Percentiles rank a stretch among this genome's conserved stretches.
phyloP scores from a whole-genome alignment of 371 early-diverging fungal genomes.

The Smittium mucronatum region DNA sequence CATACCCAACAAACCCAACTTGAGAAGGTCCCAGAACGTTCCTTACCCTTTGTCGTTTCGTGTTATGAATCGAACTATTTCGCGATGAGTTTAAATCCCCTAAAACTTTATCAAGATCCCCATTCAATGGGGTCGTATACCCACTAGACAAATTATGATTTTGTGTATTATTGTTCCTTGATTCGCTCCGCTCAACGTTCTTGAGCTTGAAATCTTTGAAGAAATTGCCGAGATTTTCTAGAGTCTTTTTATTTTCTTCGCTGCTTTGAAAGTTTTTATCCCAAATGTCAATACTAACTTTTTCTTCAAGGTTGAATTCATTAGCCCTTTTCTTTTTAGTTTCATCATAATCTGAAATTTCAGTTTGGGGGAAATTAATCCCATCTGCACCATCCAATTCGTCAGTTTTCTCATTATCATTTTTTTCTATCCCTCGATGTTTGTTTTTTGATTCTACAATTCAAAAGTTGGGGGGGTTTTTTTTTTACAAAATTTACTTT shows the following conservation, averaged over 20 bases:
- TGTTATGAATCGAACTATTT: neutral
- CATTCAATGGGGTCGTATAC: neutral
- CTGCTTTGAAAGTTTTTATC: neutral
- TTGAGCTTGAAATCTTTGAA: neutral
- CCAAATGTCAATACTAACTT: neutral
- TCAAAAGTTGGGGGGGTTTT: too few species aligned
- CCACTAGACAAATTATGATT: neutral
- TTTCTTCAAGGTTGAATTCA: neutral
- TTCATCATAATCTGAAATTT: too few species aligned
- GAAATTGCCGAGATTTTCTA: neutral
- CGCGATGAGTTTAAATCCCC: neutral
- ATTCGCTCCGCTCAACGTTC: neutral
- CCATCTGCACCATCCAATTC: too few species aligned
- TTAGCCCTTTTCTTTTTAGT: too few species aligned
- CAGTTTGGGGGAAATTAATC: too few species aligned
- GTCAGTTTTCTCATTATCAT: too few species aligned
- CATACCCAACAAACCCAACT: conserved; percentile 19
- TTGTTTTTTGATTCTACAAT: too few species aligned
- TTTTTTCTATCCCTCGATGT: too few species aligned
- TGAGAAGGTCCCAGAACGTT: neutral
- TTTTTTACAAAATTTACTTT: too few species aligned
- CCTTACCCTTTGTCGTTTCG: neutral
- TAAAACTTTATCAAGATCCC: neutral
- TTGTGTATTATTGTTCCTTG: neutral
- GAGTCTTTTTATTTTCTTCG: neutral